Conservation (phyloP, 352 stramenopile species). For the Globisporangium alternatum region DNA sequence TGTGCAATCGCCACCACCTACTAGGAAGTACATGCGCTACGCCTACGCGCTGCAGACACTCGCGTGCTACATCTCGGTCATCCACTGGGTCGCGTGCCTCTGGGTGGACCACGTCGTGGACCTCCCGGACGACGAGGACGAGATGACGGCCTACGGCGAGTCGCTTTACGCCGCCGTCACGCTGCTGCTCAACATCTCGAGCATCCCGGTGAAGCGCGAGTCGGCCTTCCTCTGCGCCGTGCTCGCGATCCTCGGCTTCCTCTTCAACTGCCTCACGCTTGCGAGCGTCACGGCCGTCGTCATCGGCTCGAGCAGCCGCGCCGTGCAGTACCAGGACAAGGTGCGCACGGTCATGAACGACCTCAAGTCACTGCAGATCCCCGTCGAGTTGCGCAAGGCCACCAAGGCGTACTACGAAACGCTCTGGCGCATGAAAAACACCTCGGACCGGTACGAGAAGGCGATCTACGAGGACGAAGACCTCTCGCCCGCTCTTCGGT, state of each 20-base stretch:
- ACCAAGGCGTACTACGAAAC: slow-evolving; percentile 63
- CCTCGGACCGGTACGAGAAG: slow-evolving; percentile 61
- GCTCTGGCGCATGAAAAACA: slow-evolving; percentile 68
- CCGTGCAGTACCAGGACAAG: slow-evolving; percentile 61
- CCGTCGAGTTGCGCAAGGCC: slow-evolving; percentile 44
- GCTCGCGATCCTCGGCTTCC: slow-evolving; percentile 43
- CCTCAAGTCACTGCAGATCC: slow-evolving; percentile 56
- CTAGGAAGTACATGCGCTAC: slow-evolving; percentile 64
- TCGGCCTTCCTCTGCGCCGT: slow-evolving; percentile 38
- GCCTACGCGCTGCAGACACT: slow-evolving; percentile 56
- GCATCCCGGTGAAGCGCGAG: slow-evolving; percentile 30
- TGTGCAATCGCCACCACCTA: neutral
- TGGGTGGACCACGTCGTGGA: slow-evolving; percentile 39
- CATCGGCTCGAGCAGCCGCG: slow-evolving; percentile 43
- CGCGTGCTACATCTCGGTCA: slow-evolving; percentile 49
- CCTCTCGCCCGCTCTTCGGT: slow-evolving; percentile 44
- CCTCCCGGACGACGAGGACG: slow-evolving; percentile 23
- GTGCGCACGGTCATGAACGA: slow-evolving; percentile 62
- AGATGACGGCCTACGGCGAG: slow-evolving; percentile 46
- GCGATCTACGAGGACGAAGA: slow-evolving; percentile 71
- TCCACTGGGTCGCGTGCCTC: slow-evolving; percentile 62
- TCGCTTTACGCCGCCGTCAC: slow-evolving; percentile 42
- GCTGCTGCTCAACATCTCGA: slow-evolving; percentile 51
- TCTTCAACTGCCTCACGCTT: slow-evolving; percentile 49
- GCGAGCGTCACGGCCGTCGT: slow-evolving; percentile 51